These are phyloP conservation scores for Colletotrichum destructivum DNA, from an alignment of 2,329 filamentous ascomycete species.

Conservation along the genomic window DNA sequence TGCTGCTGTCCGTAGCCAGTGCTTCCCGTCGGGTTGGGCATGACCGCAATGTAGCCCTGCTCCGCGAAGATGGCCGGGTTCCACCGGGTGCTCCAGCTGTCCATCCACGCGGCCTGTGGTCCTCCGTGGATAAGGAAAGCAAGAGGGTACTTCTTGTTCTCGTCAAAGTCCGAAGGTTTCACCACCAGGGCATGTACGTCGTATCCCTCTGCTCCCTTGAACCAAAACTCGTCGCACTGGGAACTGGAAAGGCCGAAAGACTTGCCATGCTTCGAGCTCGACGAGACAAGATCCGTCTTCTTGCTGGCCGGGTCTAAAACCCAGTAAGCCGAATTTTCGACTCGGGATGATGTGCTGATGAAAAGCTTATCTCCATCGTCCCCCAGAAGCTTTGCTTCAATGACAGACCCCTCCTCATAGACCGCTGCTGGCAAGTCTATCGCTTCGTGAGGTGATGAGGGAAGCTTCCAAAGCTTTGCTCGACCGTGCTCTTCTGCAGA, in stretches of 20 bases:
- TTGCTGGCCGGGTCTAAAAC: conserved; percentile 66
- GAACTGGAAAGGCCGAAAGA: conserved; percentile 75
- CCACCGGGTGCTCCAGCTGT: conserved; percentile 87
- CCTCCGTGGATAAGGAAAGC: conserved; percentile 88
- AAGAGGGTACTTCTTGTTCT: conserved; percentile 82
- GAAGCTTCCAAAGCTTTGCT: conserved; percentile 73
- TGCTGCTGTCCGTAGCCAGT: conserved; percentile 87
- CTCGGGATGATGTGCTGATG: conserved; percentile 76
- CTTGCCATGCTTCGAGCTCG: conserved; percentile 75
- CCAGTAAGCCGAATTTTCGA: conserved; percentile 81
- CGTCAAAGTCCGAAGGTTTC: conserved; percentile 77
- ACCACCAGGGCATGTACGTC: conserved; percentile 80
- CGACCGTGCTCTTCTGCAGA: conserved; percentile 80
- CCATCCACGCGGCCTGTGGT: conserved; percentile 82
- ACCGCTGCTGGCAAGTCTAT: conserved; percentile 65
- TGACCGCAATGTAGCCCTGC: conserved; percentile 87
- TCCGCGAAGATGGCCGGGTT: conserved; percentile 90
- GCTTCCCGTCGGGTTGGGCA: conserved; percentile 87
- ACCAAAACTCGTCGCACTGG: conserved; percentile 80
- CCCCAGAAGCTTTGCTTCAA: conserved; percentile 67
- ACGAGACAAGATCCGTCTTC: conserved; percentile 67
- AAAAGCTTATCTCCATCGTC: conserved; percentile 67
- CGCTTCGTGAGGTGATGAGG: conserved; percentile 67
- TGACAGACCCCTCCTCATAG: conserved; percentile 68
- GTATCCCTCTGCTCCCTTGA: conserved; percentile 72